Evolutionary conservation across 2,329 filamentous ascomycete species (phyloP).

Genomic region (Ophiosphaerella narmari): DNA sequence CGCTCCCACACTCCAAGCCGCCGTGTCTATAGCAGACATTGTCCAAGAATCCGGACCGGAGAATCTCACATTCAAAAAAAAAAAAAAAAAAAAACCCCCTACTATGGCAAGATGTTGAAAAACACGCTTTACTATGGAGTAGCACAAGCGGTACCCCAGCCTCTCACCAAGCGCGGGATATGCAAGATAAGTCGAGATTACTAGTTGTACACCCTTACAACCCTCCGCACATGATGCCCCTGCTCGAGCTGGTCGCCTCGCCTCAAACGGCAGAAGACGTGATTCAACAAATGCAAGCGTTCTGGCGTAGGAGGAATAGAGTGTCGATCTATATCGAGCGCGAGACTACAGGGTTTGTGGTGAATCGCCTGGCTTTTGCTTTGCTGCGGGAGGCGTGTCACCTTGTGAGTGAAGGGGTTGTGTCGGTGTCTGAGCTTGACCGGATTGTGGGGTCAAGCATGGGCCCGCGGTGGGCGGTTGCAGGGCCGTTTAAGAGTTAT

Average conservation of each 20-base stretch:
- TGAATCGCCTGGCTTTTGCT: conserved; percentile 62
- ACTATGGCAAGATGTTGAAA: conserved; percentile 58
- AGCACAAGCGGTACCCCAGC: conserved; percentile 63
- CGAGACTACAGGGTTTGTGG: conserved; percentile 61
- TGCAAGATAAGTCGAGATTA: conserved; percentile 52
- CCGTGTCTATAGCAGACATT: conserved; percentile 55
- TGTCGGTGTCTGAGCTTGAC: conserved; percentile 59
- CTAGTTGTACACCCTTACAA: conserved; percentile 66
- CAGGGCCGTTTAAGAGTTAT: conserved; percentile 63
- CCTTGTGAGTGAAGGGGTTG: conserved; percentile 58
- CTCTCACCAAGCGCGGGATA: conserved; percentile 52
- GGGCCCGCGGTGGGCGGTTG: conserved; percentile 31
- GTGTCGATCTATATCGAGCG: conserved; percentile 57
- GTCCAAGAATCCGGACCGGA: conserved; percentile 66
- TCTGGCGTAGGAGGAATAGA: conserved; percentile 51
- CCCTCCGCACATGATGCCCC: conserved; percentile 65
- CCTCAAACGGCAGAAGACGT: conserved; percentile 47
- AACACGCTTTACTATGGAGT: conserved; percentile 59
- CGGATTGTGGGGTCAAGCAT: conserved; percentile 46
- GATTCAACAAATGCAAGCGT: conserved; percentile 50
- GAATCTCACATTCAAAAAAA: conserved; percentile 55
- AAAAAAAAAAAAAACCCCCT: too few species aligned
- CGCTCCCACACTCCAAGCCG: conserved; percentile 42
- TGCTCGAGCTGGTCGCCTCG: conserved; percentile 62
- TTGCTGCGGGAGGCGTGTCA: conserved; percentile 60